Percentiles rank a stretch among this genome's conserved stretches.
These are phyloP conservation scores for Boletus mariae DNA, from an alignment of 1,284 basidiomycete species.

Conservation along the genomic window DNA sequence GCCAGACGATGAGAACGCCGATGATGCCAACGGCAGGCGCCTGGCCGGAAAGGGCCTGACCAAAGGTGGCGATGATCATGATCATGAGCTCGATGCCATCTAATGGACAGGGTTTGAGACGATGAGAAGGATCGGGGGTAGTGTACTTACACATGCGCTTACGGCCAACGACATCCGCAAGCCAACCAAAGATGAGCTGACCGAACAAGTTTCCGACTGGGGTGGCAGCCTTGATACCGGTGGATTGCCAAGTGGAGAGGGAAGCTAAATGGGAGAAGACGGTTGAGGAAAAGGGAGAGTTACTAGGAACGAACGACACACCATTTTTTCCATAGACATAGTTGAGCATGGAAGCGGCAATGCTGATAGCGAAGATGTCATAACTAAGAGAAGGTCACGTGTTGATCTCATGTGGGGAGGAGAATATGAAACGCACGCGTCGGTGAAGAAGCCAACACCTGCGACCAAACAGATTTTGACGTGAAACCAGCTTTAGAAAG, in stretches of 20 bases:
- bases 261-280: slow-evolving; percentile 7
- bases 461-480: slow-evolving; percentile 71
- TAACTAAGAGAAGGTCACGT: slow-evolving; percentile 40
- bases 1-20: slow-evolving; percentile 56
- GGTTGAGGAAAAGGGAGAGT: background rate
- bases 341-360: slow-evolving; percentile 72
- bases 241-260: slow-evolving; percentile 58
- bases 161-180: slow-evolving; percentile 53
- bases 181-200: slow-evolving; percentile 54
- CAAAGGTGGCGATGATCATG: slow-evolving; percentile 50
- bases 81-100: slow-evolving; percentile 60
- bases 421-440: slow-evolving; percentile 50
- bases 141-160: slow-evolving; percentile 37
- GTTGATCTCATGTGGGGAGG: background rate
- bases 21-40: slow-evolving; percentile 56
- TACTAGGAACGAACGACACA: background rate
- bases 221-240: slow-evolving; percentile 77
- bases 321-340: slow-evolving; percentile 60
- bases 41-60: slow-evolving; percentile 46
- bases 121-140: background rate
- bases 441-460: slow-evolving; percentile 81
- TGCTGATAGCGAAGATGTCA: slow-evolving; percentile 75
- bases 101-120: slow-evolving; percentile 22
- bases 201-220: slow-evolving; percentile 62
- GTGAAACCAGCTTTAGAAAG: slow-evolving; percentile 53